Evolutionary conservation across 2,329 filamentous ascomycete species (phyloP).

Genomic region (Talaromyces amestolkiae): DNA sequence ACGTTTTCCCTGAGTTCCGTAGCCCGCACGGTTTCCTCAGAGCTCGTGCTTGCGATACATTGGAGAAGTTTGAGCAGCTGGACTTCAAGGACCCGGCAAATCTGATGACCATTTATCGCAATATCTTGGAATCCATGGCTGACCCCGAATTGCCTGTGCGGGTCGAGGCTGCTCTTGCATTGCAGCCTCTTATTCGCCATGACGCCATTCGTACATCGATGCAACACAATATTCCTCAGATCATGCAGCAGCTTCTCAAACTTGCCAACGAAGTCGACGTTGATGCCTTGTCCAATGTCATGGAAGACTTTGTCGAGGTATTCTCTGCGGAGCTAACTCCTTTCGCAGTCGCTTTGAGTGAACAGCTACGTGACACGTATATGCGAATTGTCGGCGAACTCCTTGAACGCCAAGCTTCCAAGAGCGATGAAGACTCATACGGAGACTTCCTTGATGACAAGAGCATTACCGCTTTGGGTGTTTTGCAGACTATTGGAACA

Average conservation of each 20-base stretch:
- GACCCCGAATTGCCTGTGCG: conserved; percentile 90
- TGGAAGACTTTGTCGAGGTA: conserved; percentile 99
- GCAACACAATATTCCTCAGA: conserved; percentile 96
- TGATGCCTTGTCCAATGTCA: conserved; percentile 93
- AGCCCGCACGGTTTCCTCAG: conserved; percentile 89
- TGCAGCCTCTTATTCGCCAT: conserved; percentile 93
- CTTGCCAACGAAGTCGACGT: conserved; percentile 97
- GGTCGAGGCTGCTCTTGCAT: conserved; percentile 86
- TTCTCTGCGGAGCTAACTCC: conserved; percentile 96
- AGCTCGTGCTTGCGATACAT: conserved; percentile 90
- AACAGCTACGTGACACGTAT: conserved; percentile 94
- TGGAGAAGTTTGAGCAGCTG: conserved; percentile 96
- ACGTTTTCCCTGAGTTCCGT: conserved; percentile 97
- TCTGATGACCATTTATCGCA: conserved; percentile 90
- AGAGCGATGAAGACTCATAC: conserved; percentile 73
- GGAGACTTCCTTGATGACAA: conserved; percentile 96
- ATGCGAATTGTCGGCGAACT: conserved; percentile 89
- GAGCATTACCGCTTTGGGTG: conserved; percentile 94
- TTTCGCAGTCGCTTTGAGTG: conserved; percentile 91
- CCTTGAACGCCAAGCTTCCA: conserved; percentile 76
- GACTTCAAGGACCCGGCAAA: conserved; percentile 97
- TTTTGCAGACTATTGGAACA: conserved; percentile 95
- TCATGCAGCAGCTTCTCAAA: conserved; percentile 98
- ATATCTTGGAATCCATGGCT: conserved; percentile 95
- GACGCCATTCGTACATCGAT: conserved; percentile 91